These are phyloP conservation scores for Amorphotheca resinae DNA, from an alignment of 495 filamentous ascomycete genomes.

Conservation along the genomic window DNA sequence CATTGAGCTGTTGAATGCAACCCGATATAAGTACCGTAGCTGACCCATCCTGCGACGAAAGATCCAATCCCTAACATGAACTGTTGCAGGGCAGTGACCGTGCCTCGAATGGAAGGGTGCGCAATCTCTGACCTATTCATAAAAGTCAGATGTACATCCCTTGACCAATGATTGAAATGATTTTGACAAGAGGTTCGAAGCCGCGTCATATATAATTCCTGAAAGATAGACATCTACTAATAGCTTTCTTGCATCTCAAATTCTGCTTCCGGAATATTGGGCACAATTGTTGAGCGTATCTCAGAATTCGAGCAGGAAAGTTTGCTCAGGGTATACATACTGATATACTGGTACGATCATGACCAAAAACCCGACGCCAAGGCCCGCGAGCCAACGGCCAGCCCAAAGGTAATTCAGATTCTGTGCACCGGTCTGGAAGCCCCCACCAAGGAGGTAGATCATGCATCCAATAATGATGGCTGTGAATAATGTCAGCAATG, in stretches of 20 bases:
- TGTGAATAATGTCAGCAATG: background rate
- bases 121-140: constrained; percentile 34
- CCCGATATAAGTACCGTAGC: constrained; percentile 27
- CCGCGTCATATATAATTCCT: no score
- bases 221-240: no score
- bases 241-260: no score
- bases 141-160: no score
- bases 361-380: constrained; percentile 44
- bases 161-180: no score
- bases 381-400: constrained; percentile 35
- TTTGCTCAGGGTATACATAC: background rate
- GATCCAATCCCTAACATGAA: constrained; percentile 50
- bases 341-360: constrained; percentile 35
- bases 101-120: constrained; percentile 41
- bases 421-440: constrained; percentile 29
- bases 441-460: constrained; percentile 27
- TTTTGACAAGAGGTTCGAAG: no score
- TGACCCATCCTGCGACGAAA: constrained; percentile 32
- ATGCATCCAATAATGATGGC: constrained; percentile 26
- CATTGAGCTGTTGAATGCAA: constrained; percentile 31
- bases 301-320: no score
- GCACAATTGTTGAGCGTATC: no score
- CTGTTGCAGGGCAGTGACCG: constrained; percentile 41
- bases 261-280: no score
- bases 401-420: constrained; percentile 27